Base-by-base conservation (phyloP, 1,284 basidiomycete genomes). In the Trametes sp. region DNA sequence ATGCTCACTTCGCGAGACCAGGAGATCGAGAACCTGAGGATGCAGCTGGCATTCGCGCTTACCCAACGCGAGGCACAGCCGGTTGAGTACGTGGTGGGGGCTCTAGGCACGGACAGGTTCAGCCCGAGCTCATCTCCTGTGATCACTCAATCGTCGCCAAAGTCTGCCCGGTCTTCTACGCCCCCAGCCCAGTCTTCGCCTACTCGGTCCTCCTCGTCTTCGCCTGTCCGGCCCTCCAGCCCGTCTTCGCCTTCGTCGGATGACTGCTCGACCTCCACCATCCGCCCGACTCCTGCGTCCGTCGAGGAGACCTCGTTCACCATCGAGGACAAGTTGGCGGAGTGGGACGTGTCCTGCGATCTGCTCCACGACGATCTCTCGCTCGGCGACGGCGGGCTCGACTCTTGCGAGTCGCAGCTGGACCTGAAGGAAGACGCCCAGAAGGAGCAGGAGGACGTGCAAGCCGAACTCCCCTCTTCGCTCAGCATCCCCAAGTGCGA, bases 321-420 rank as follows among this genome's bases (percentile, higher is more conserved):
- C 48, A 49, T 49, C 28, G 28, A 49, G 28, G 48, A 49, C 48
- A 49, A 49, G 48, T 9, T 49, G 16, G 29, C 46, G 26, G 26
- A 48, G 14, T 19, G 13, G 48, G n/a, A 49, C 48, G 26, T 49
- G 4, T 49, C 48, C 28, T 33, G 28, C 48, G 48, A 49, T 19
- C 48, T 49, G 6, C 14, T 49, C 2, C 48, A 31, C 16, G 48
- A 33, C 28, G 28, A 49, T 5, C 10, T 33, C 48, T 49, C 28
- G 9, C 14, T 49, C 28, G 9, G 16, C 19, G 29, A 4, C 7
- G 13, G 11, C 29, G 28, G 13, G 5, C 29, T 28, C 23, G 48
- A 49, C n/a, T 33, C 28, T 2, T 49, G 3, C 19, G n/a, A 19
- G 48, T 8, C 13, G 4, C 14, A 31, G 45, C 26, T 28, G 48